These are phyloP conservation scores for Thermochaetoides thermophila DNA, from an alignment of 495 filamentous ascomycete species.

Conservation along the genomic window DNA sequence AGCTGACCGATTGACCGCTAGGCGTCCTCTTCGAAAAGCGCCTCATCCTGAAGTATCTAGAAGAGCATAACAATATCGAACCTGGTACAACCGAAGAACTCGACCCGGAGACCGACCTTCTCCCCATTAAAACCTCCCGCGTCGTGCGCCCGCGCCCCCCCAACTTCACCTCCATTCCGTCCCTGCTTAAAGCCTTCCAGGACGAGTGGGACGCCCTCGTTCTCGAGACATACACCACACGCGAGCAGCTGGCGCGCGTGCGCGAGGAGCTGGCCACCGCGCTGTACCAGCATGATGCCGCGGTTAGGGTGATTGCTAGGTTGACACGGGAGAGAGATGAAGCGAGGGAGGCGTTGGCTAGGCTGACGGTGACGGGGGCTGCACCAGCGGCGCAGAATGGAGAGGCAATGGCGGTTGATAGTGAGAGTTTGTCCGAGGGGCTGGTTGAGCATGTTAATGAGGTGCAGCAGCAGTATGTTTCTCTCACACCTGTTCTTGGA, in stretches of 20 bases:
- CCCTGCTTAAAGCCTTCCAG: constrained; percentile 91
- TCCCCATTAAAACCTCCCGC: constrained; percentile 70
- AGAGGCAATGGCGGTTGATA: constrained; percentile 87
- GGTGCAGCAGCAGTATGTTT: constrained; percentile 58
- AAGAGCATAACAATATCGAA: constrained; percentile 87
- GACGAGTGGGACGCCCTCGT: constrained; percentile 96
- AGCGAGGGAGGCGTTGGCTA: constrained; percentile 79
- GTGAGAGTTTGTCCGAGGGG: constrained; percentile 50
- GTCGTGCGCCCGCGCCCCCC: constrained; percentile 80
- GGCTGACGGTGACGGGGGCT: constrained; percentile 51
- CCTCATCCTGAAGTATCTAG: constrained; percentile 85
- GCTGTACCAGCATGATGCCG: constrained; percentile 92
- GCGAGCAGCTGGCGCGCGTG: constrained; percentile 76
- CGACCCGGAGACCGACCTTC: constrained; percentile 67
- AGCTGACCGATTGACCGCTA: constrained; percentile 23
- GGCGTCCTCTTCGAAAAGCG: constrained; percentile 89
- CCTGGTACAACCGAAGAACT: constrained; percentile 85
- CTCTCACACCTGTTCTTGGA: neutral
- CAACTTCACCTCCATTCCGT: constrained; percentile 89
- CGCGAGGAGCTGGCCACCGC: constrained; percentile 86
- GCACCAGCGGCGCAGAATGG: constrained; percentile 39
- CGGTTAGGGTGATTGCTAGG: constrained; percentile 80
- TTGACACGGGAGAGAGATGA: constrained; percentile 83
- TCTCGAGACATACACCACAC: constrained; percentile 75
- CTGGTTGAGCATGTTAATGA: constrained; percentile 61